phyloP scores from a whole-genome alignment of 768 basidiomycete genomes.

The Naganishia friedmannii region DNA sequence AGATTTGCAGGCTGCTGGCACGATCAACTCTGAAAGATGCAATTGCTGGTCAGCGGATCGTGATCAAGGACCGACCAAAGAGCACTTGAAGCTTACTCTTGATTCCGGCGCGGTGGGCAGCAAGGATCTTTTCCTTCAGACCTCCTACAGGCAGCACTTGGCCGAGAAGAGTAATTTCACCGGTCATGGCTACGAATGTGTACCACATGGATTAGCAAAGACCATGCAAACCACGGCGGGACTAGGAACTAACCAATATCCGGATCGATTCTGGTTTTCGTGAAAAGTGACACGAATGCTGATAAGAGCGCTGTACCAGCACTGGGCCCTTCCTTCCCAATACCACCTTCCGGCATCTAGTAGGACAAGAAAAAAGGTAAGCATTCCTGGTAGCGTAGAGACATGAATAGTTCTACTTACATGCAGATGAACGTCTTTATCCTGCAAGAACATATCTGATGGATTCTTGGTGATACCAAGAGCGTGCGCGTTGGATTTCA shows the following conservation, averaged over 20 bases:
- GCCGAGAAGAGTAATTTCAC: conserved; percentile 92
- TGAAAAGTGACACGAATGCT: conserved; percentile 88
- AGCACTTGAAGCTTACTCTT: conserved; percentile 59
- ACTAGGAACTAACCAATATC: conserved; percentile 69
- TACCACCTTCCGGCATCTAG: conserved; percentile 49
- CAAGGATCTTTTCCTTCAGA: conserved; percentile 69
- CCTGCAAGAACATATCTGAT: conserved; percentile 74
- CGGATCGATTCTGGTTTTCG: conserved; percentile 73
- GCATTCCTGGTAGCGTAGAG: too few species aligned
- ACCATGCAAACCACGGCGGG: neutral
- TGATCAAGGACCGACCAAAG: neutral
- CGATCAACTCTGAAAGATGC: conserved; percentile 48
- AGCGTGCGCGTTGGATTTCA: conserved; percentile 82
- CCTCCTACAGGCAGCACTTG: conserved; percentile 96
- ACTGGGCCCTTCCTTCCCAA: conserved; percentile 80
- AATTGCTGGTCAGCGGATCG: neutral
- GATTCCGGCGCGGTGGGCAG: conserved; percentile 94
- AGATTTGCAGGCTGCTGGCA: conserved; percentile 69
- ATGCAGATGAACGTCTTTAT: conserved; percentile 92
- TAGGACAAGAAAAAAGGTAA: too few species aligned
- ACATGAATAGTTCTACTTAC: conserved; percentile 48
- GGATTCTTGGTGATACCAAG: conserved; percentile 75
- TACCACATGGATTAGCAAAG: neutral
- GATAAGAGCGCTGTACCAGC: conserved; percentile 91
- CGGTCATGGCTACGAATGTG: conserved; percentile 78